Evolutionary conservation across 2,329 filamentous ascomycete species (phyloP).

Genomic region (Metarhizium sp.): DNA sequence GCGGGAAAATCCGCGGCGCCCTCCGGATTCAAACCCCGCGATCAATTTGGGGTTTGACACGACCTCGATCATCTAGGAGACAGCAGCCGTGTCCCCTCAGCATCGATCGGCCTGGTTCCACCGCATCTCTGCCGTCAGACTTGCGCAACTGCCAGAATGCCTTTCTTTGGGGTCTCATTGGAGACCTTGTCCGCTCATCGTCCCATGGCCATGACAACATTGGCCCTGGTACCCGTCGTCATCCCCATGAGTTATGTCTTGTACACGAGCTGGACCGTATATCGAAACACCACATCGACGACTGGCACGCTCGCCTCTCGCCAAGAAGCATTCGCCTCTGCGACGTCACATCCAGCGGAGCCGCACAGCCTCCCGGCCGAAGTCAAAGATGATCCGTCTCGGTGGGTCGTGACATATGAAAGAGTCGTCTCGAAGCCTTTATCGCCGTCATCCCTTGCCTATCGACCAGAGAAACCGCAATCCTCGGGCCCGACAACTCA

Average conservation of each 20-base stretch:
- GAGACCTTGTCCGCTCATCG: neutral
- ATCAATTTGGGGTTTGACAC: neutral
- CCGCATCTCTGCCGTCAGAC: neutral
- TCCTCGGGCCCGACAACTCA: neutral
- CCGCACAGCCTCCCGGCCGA: conserved; percentile 12
- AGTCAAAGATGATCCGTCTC: conserved; percentile 10
- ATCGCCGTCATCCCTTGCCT: conserved; percentile 4
- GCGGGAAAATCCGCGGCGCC: too few species aligned
- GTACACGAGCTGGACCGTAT: conserved; percentile 7
- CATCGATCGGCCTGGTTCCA: neutral
- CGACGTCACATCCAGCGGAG: conserved; percentile 1
- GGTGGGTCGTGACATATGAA: conserved; percentile 20
- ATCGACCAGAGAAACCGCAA: neutral
- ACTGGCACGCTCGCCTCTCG: neutral
- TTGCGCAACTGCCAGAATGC: neutral
- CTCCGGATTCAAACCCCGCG: neutral
- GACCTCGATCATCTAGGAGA: too few species aligned
- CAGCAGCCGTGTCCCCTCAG: too few species aligned
- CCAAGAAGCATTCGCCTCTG: neutral
- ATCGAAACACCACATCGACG: conserved; percentile 5
- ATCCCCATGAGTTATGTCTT: conserved; percentile 9
- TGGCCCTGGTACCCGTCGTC: conserved; percentile 3
- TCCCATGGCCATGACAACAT: neutral
- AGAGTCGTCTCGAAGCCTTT: conserved; percentile 17
- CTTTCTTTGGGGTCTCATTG: neutral